Conservation (phyloP, 129 eudicot genomes). For the Ambrosia artemisiifolia region DNA sequence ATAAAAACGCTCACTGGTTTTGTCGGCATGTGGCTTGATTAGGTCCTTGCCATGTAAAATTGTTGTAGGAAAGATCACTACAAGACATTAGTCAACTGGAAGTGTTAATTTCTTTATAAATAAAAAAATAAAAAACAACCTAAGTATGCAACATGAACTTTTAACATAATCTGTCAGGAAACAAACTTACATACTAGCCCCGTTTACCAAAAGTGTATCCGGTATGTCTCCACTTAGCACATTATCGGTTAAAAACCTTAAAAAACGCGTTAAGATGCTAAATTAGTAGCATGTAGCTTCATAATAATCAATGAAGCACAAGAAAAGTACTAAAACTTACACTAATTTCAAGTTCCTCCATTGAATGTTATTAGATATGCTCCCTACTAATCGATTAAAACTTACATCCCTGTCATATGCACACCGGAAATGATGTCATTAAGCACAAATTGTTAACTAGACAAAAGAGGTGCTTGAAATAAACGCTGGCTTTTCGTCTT, state of each 20-base stretch:
- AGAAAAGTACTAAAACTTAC: conserved; percentile 41
- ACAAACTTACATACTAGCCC: conserved; percentile 63
- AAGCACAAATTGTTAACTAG: neutral
- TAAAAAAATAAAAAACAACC: neutral
- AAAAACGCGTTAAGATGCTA: neutral
- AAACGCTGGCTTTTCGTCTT: neutral
- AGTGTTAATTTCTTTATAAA: neutral
- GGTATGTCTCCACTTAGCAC: conserved; percentile 75
- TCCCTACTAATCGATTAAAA: conserved; percentile 64
- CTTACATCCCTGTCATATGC: conserved; percentile 61
- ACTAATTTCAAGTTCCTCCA: conserved; percentile 53
- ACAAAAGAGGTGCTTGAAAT: no score
- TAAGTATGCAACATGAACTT: neutral
- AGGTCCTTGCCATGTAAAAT: conserved; percentile 75
- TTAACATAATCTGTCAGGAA: neutral
- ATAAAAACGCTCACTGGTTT: conserved; percentile 40
- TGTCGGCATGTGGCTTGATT: conserved; percentile 52
- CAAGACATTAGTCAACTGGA: conserved; percentile 12
- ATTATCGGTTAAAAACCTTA: conserved; percentile 66
- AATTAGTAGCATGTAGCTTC: neutral
- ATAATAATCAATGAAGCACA: neutral
- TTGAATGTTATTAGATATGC: conserved; percentile 45
- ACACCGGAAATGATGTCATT: neutral
- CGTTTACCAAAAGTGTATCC: conserved; percentile 53
- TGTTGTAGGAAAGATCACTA: conserved; percentile 91